Percentiles rank a stretch among this genome's conserved stretches.
These are phyloP conservation scores for Leucocoprinus sp. DNA, from an alignment of 768 basidiomycete species.

Conservation along the genomic window DNA sequence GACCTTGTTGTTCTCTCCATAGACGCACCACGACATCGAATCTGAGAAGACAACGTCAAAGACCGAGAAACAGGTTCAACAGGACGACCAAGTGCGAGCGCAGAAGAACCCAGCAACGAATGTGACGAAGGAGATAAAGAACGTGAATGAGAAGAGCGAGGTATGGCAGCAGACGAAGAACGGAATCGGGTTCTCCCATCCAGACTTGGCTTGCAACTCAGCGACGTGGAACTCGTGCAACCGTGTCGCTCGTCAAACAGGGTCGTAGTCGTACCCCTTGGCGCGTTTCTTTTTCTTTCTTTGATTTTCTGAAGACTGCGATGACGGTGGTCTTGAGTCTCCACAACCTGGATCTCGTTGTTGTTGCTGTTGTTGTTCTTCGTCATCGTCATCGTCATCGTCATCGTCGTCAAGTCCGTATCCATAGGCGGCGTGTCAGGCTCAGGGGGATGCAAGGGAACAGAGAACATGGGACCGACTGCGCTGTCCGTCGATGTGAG, in stretches of 20 bases:
- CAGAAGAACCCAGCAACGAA: background rate
- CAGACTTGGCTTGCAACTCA: too few species aligned
- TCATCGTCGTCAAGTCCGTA: too few species aligned
- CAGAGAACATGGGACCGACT: too few species aligned
- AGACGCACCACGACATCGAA: background rate
- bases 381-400: too few species aligned
- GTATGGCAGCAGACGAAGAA: background rate
- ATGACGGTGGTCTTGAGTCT: too few species aligned
- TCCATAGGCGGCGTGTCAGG: too few species aligned
- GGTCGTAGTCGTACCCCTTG: conserved; percentile 14
- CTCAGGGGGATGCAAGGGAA: too few species aligned
- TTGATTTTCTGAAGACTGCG: conserved; percentile 21
- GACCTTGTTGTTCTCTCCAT: background rate
- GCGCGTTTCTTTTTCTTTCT: conserved; percentile 22
- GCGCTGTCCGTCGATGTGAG: background rate
- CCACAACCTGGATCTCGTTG: too few species aligned
- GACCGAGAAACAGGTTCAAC: background rate
- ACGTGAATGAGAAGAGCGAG: background rate
- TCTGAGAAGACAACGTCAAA: background rate
- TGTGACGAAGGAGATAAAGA: background rate
- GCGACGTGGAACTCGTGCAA: background rate
- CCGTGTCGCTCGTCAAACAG: conserved; percentile 4
- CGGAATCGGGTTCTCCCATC: too few species aligned
- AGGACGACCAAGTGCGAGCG: background rate
- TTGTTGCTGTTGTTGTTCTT: too few species aligned